These are phyloP conservation scores for Zygotorulaspora sp. DNA, from an alignment of 805 yeast genomes.

Conservation along the genomic window DNA sequence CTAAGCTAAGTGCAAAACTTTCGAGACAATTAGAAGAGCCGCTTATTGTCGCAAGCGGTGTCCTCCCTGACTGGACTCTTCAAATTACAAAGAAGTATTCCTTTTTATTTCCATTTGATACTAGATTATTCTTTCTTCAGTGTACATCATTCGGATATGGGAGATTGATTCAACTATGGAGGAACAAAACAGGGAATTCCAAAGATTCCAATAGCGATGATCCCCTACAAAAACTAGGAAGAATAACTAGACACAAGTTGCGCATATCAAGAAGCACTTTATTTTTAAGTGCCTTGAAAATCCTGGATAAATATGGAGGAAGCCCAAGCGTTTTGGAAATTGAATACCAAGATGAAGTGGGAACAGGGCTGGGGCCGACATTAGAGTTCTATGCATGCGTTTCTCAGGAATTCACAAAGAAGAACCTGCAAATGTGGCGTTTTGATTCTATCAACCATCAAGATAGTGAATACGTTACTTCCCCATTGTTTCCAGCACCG, in stretches of 20 bases:
- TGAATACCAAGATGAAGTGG: constrained; percentile 85
- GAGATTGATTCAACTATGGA: constrained; percentile 77
- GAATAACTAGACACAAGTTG: constrained; percentile 74
- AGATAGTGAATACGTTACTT: constrained; percentile 39
- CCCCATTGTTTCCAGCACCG: constrained; percentile 77
- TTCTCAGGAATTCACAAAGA: constrained; percentile 65
- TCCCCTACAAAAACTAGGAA: constrained; percentile 51
- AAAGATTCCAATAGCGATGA: constrained; percentile 31
- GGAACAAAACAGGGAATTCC: constrained; percentile 41
- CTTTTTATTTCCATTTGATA: constrained; percentile 78
- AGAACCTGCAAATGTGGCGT: constrained; percentile 67
- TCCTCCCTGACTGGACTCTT: constrained; percentile 80
- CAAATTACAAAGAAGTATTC: constrained; percentile 69
- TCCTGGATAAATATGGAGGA: constrained; percentile 68
- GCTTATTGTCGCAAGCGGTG: constrained; percentile 77
- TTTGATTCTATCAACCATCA: constrained; percentile 32
- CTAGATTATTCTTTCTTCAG: constrained; percentile 71
- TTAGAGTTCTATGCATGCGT: constrained; percentile 83
- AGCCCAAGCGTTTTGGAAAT: constrained; percentile 81
- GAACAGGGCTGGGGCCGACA: constrained; percentile 97
- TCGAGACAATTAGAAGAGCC: constrained; percentile 88
- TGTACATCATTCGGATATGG: constrained; percentile 90
- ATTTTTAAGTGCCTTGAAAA: constrained; percentile 72
- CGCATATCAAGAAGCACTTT: constrained; percentile 67
- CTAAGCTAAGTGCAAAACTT: constrained; percentile 80